Conservation (phyloP, 176 grass and related monocot genomes). For the Lolium multiflorum region DNA sequence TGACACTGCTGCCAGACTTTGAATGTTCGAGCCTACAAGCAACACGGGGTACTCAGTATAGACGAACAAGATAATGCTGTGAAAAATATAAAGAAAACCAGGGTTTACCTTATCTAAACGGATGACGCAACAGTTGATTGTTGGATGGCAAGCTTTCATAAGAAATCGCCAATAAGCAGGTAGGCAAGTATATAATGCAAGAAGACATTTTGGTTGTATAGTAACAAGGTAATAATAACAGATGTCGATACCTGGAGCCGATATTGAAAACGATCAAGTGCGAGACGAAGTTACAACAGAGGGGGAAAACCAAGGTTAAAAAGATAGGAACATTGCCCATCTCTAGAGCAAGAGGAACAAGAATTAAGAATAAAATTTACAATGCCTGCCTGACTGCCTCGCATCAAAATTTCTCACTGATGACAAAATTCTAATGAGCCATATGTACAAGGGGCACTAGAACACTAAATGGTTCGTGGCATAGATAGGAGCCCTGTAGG, state of each 20-base stretch:
- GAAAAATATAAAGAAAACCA: not conserved
- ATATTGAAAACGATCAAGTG: not conserved
- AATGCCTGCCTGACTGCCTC: constrained; percentile 21
- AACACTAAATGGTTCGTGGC: not conserved
- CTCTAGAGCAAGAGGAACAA: constrained; percentile 4
- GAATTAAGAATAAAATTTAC: constrained; percentile 1
- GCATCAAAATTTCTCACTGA: constrained; percentile 45
- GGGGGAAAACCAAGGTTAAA: constrained; percentile 22
- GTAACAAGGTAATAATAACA: constrained; percentile 13
- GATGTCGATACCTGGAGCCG: not conserved
- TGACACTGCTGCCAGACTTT: constrained; percentile 5
- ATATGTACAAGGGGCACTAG: constrained; percentile 41
- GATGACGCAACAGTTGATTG: not conserved
- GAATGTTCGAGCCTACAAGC: constrained; percentile 6
- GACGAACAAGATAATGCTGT: not conserved
- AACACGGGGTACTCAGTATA: constrained; percentile 23
- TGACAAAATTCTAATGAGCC: constrained; percentile 28
- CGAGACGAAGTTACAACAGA: constrained; percentile 19
- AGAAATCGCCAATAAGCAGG: not conserved
- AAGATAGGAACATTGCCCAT: constrained; percentile 2
- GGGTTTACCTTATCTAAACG: constrained; percentile 9
- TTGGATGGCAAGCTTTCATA: not conserved
- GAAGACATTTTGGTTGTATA: not conserved
- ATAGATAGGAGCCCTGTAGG: constrained; percentile 30
- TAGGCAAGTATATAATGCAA: not conserved